Conservation (phyloP, 2,329 filamentous ascomycete genomes). For the Penicillium glabrum region DNA sequence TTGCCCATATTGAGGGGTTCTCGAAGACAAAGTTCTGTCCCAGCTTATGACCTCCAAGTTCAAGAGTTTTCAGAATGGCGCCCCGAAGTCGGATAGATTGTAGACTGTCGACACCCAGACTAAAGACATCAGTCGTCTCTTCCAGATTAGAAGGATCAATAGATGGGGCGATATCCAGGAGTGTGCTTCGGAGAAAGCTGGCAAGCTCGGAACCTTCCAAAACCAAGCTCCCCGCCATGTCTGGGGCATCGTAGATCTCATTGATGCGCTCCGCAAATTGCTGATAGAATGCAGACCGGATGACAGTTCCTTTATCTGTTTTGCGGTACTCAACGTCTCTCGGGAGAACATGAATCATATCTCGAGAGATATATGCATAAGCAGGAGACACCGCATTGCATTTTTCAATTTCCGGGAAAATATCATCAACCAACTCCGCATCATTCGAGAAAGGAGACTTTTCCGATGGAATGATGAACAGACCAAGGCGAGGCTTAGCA, state of each 20-base stretch:
- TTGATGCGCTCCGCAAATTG: slow-evolving; percentile 19
- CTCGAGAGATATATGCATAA: slow-evolving; percentile 22
- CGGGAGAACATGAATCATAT: slow-evolving; percentile 23
- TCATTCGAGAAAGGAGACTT: neutral
- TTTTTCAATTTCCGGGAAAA: slow-evolving; percentile 9
- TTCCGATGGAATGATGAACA: slow-evolving; percentile 5
- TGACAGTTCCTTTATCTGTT: slow-evolving; percentile 27
- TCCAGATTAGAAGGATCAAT: slow-evolving; percentile 9
- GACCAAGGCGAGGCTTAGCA: slow-evolving; percentile 14
- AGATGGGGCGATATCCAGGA: slow-evolving; percentile 36
- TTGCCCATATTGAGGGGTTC: slow-evolving; percentile 18
- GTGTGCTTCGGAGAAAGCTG: slow-evolving; percentile 24
- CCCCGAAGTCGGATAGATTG: slow-evolving; percentile 22
- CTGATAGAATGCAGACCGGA: slow-evolving; percentile 23
- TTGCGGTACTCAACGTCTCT: slow-evolving; percentile 16
- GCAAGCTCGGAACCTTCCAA: slow-evolving; percentile 14
- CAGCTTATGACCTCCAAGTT: slow-evolving; percentile 12
- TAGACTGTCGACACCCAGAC: slow-evolving; percentile 23
- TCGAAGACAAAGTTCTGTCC: slow-evolving; percentile 24
- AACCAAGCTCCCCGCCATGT: slow-evolving; percentile 10
- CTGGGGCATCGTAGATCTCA: slow-evolving; percentile 15
- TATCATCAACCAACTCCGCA: neutral
- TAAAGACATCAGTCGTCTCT: slow-evolving; percentile 20
- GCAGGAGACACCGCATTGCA: slow-evolving; percentile 8
- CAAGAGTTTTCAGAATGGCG: slow-evolving; percentile 13